phyloP scores from a whole-genome alignment of 2,329 filamentous ascomycete species.

The Aspergillus sergii region DNA sequence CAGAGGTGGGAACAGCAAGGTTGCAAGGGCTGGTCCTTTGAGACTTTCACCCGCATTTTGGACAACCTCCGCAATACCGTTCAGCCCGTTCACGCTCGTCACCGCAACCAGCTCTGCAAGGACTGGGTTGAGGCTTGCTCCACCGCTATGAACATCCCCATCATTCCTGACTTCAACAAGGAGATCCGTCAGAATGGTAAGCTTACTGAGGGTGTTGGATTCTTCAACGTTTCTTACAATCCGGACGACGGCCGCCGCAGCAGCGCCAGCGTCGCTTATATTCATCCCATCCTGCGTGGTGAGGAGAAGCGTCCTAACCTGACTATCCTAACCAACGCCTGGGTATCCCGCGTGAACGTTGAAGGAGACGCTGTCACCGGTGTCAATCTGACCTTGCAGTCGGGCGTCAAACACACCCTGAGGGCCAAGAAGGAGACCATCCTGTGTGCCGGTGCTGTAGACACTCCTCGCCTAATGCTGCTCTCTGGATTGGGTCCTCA shows the following conservation, averaged over 20 bases:
- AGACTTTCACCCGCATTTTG: constrained; percentile 77
- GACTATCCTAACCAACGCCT: constrained; percentile 83
- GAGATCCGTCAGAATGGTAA: constrained; percentile 75
- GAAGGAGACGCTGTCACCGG: constrained; percentile 70
- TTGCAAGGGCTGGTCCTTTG: constrained; percentile 83
- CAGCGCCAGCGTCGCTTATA: constrained; percentile 87
- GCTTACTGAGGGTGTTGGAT: constrained; percentile 76
- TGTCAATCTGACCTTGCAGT: constrained; percentile 68
- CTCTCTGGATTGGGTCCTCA: constrained; percentile 57
- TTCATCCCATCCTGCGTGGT: constrained; percentile 84
- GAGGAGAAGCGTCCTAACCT: constrained; percentile 82
- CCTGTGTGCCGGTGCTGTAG: constrained; percentile 76
- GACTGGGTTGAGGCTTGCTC: constrained; percentile 87
- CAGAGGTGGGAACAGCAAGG: constrained; percentile 81
- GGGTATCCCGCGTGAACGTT: constrained; percentile 81
- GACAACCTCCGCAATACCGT: constrained; percentile 88
- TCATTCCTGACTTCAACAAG: constrained; percentile 84
- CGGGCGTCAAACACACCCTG: constrained; percentile 58
- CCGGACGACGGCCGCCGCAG: constrained; percentile 82
- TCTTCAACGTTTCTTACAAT: constrained; percentile 91
- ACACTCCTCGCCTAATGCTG: constrained; percentile 71
- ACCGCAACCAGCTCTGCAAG: constrained; percentile 87
- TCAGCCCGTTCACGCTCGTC: constrained; percentile 80
- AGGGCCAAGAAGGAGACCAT: constrained; percentile 74
- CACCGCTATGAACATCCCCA: constrained; percentile 74